These are phyloP conservation scores for Digitaria exilis DNA, from an alignment of 202 grass and related monocot species.

Conservation along the genomic window DNA sequence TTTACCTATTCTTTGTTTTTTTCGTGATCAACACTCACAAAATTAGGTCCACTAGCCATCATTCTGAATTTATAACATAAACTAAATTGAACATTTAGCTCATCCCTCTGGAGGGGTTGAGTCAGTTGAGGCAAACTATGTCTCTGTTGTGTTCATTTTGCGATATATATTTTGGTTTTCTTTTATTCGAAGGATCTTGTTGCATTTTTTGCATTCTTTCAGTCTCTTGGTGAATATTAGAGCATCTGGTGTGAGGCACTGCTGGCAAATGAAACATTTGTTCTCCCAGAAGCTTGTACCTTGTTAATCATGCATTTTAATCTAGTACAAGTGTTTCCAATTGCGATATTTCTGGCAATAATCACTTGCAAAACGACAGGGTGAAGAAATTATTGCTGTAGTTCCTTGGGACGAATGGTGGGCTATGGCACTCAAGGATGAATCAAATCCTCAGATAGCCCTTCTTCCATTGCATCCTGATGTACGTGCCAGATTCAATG, in stretches of 20 bases:
- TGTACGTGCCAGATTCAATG: slow-evolving; percentile 67
- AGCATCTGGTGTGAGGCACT: background rate
- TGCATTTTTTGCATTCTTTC: background rate
- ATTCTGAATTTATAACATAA: slow-evolving; percentile 7
- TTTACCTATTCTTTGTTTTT: slow-evolving; percentile 33
- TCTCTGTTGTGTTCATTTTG: background rate
- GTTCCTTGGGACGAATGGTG: slow-evolving; percentile 99
- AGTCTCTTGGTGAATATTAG: background rate
- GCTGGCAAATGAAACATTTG: background rate
- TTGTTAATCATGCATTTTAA: slow-evolving; percentile 13
- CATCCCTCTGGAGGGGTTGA: background rate
- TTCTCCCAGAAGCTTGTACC: background rate
- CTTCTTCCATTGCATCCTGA: slow-evolving; percentile 71
- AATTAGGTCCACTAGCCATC: background rate
- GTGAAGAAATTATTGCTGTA: slow-evolving; percentile 88
- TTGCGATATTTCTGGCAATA: slow-evolving; percentile 25
- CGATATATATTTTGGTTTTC: background rate
- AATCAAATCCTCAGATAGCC: slow-evolving; percentile 89
- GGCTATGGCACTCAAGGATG: slow-evolving; percentile 78
- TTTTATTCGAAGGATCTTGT: background rate
- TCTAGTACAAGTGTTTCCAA: slow-evolving; percentile 3
- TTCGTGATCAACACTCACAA: background rate
- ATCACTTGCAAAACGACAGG: slow-evolving; percentile 53
- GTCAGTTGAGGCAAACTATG: background rate
- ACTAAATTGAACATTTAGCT: slow-evolving; percentile 15